Base-by-base conservation (phyloP, 805 yeast species). In the Saccharomycopsis amapae region DNA sequence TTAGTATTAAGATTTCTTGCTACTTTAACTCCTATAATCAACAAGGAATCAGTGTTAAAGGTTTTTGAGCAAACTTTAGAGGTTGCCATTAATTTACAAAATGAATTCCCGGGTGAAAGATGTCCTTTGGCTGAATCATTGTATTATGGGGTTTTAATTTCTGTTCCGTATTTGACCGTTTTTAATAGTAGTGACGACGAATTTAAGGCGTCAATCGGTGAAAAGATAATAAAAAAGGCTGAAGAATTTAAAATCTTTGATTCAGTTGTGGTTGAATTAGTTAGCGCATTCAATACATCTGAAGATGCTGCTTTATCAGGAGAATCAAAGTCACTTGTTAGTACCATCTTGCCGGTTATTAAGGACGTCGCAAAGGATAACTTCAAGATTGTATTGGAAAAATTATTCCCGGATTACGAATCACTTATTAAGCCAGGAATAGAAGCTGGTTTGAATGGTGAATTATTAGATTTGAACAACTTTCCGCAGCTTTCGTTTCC, bases 1-100 rank as follows among this genome's bases (percentile, higher is more conserved):
- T 68, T 84, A 10, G 63, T 80, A 13, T 56, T 86, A 49, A 76
- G 96, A 56, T 79, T 88, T 52, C 65, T 86, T 52, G 78, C 87
- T 0, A 62, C 81, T 2, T 64, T 88, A 52, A 61, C 79, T 1
- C 83, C 87, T 2, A 74, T 87, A 26, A 61, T 64, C 3, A 76
- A 73, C 22, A 73, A 72, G 30, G 76, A 72, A 24, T 53, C 75
- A 3, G 48, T 64, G n/a, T 20, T 49, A 9, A 39, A 54, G 1
- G 49, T 64, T 6, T 52, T 62, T 44, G 66, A 63, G 30, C 76
- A 73, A 49, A 67, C 86, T 22, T 62, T 85, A 48, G 63, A 66
- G 3, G 56, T 73, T 30, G 75, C 89, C 1, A 67, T 78, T 35
- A 78, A 72, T 2, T 63, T 84, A 47, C 85, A 81, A 58, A 51